phyloP scores from a whole-genome alignment of 345 rosid genomes.

The Eucalyptus curtisii region DNA sequence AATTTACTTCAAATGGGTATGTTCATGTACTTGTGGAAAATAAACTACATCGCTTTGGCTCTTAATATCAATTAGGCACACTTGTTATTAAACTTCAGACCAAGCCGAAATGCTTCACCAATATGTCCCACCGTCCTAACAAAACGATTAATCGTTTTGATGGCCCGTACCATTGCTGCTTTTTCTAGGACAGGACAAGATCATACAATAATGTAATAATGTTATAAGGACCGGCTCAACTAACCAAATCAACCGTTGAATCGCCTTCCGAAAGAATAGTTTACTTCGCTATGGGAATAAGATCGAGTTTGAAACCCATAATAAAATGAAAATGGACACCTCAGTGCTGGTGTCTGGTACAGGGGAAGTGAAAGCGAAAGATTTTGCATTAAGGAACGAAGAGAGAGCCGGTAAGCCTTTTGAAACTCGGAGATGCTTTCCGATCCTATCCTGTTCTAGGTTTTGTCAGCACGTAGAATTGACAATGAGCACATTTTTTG shows the following conservation, averaged over 20 bases:
- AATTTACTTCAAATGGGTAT: not conserved
- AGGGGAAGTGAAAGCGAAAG: not conserved
- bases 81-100: not conserved
- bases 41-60: not conserved
- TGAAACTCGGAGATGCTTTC: not conserved
- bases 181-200: not conserved
- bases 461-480: not conserved
- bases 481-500: not conserved
- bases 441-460: slow-evolving; percentile 2
- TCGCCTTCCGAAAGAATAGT: not conserved
- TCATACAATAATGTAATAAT: no score
- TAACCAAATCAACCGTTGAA: not conserved
- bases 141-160: not conserved
- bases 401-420: not conserved
- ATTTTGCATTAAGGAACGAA: not conserved
- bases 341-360: not conserved
- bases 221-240: not conserved
- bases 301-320: not conserved
- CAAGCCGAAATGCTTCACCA: not conserved
- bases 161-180: not conserved
- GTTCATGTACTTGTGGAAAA: not conserved
- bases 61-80: not conserved
- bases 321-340: not conserved
- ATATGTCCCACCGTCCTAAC: not conserved
- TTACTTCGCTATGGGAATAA: not conserved